These are phyloP conservation scores for Aspergillus sp. DNA, from an alignment of 2,329 filamentous ascomycete genomes.

Conservation along the genomic window DNA sequence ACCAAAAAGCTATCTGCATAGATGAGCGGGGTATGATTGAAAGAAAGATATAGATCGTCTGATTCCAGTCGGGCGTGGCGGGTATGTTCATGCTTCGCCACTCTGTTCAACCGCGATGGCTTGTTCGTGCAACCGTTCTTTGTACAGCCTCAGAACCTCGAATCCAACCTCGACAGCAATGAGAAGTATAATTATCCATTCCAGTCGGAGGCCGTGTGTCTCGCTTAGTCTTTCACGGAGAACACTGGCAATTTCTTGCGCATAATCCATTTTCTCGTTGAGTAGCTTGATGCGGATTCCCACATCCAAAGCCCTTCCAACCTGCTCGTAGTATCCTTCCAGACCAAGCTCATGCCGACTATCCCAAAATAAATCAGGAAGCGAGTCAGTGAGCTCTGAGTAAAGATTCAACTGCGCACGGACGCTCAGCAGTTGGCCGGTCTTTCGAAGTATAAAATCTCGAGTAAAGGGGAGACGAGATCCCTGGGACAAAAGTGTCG, in stretches of 20 bases:
- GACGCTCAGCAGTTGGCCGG: conserved; percentile 85
- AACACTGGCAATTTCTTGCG: conserved; percentile 90
- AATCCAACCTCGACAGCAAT: conserved; percentile 93
- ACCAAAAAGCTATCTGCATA: background rate
- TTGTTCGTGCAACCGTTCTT: conserved; percentile 58
- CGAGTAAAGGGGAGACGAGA: conserved; percentile 67
- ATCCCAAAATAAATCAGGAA: conserved; percentile 98
- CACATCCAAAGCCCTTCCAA: conserved; percentile 87
- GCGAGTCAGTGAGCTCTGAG: conserved; percentile 90
- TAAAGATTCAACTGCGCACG: conserved; percentile 95
- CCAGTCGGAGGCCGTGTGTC: conserved; percentile 82
- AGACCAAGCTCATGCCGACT: conserved; percentile 83
- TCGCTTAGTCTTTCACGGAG: conserved; percentile 87
- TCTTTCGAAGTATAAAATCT: conserved; percentile 86
- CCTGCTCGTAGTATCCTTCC: conserved; percentile 93
- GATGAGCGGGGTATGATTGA: conserved; percentile 13
- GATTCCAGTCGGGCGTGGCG: background rate
- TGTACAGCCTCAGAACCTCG: conserved; percentile 75
- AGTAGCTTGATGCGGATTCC: conserved; percentile 86
- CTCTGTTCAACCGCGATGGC: conserved; percentile 18
- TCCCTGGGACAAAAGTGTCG: conserved; percentile 73
- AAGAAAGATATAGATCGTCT: background rate
- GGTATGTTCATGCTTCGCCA: background rate
- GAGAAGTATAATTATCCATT: conserved; percentile 94
- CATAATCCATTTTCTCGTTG: conserved; percentile 98